Conservation (phyloP, 192 early-diverging fungal species). For the Coemansia erecta region DNA sequence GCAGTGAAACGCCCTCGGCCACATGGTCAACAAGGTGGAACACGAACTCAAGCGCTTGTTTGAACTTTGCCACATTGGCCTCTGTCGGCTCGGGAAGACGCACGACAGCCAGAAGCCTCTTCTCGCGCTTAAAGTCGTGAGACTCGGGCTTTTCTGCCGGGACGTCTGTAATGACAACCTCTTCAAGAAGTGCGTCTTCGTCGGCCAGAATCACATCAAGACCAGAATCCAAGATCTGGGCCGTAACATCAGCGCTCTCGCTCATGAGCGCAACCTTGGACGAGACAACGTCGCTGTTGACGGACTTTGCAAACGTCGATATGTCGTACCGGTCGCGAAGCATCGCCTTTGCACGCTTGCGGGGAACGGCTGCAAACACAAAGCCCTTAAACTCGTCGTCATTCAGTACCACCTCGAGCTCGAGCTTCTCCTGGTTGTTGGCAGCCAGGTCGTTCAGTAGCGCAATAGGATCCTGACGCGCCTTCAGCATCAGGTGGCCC, state of each 20-base stretch:
- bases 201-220: conserved; percentile 48
- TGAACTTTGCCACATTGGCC: conserved; percentile 18
- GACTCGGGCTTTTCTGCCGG: conserved; percentile 60
- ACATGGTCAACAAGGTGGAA: conserved; percentile 45
- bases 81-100: conserved; percentile 31
- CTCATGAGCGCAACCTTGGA: conserved; percentile 54
- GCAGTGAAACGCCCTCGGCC: conserved; percentile 28
- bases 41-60: conserved; percentile 48
- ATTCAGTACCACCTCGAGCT: conserved; percentile 52
- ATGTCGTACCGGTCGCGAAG: conserved; percentile 65
- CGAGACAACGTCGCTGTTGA: conserved; percentile 20
- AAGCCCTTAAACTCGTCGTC: conserved; percentile 47
- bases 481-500: conserved; percentile 56
- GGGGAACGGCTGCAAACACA: conserved; percentile 70
- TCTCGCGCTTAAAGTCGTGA: conserved; percentile 54
- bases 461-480: conserved; percentile 49
- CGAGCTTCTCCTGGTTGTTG: conserved; percentile 34
- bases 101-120: conserved; percentile 41
- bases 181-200: conserved; percentile 53
- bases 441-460: conserved; percentile 48
- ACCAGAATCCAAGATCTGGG: conserved; percentile 53
- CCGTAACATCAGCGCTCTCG: conserved; percentile 58
- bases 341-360: conserved; percentile 55
- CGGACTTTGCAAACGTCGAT: conserved; percentile 39
- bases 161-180: conserved; percentile 60